Base-by-base conservation (phyloP, 345 rosid genomes). In the Conringia planisiliqua region DNA sequence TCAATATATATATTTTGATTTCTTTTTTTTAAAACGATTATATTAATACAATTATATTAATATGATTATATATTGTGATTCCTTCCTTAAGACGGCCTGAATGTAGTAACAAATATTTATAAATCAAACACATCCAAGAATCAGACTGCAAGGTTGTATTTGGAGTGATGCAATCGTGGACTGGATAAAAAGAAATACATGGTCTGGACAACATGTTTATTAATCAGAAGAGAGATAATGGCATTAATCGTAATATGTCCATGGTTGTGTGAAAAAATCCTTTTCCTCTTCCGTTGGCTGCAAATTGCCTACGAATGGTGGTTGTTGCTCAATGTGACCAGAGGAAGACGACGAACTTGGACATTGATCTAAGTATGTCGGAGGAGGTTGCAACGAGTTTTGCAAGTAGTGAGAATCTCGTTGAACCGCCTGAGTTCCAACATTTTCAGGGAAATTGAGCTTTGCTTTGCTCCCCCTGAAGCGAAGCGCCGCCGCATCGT, bases 381-480 rank as follows among this genome's bases (percentile, higher is more conserved):
- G 16, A 38, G 38, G 36, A 67, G 16, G 7, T 38, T 24, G 71
- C 24, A 51, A 0, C 0, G 61, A 35, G 46, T 22, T 66, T 22
- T 50, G 35, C 24, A 50, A 51, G 26, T 35, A 67, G 10, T 38
- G 50, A n/a, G 72, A 67, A 10, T 67, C 62, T 36, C 0, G 26
- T 67, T 67, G 50, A 10, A n/a, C 5, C 11, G 7, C 2, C 4
- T 6, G n/a, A 67, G 36, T 38, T 52, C 62, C 62, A 9, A 67
- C 72, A 26, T 24, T 51, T 67, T 52, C 61, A n/a, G 72, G 72
- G n/a, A 67, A 67, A 52, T 67, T 52, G 13, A 67, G 62, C 72
- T 89, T 89, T 6, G 95, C 97, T 58, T 89, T 86, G 88, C 80
- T 88, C 56, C 96, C 96, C 35, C 96, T 85, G 80, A 91, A 91